Evolutionary conservation across 2,329 filamentous ascomycete genomes (phyloP).

Genomic region (Emydomyces testavorans): DNA sequence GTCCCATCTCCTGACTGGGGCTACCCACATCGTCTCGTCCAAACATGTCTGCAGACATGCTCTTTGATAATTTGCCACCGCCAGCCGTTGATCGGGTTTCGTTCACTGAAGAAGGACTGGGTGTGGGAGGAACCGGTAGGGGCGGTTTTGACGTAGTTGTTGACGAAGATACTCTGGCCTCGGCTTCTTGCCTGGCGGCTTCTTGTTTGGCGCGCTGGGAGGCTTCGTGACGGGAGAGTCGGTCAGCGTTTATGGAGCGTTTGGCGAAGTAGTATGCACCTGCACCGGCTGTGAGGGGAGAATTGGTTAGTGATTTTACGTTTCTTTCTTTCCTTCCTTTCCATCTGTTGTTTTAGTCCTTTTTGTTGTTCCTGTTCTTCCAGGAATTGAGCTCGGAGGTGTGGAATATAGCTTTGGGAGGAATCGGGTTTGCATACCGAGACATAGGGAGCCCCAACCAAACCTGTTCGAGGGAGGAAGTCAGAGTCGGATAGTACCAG

Average conservation of each 20-base stretch:
- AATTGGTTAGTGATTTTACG: slow-evolving; percentile 4
- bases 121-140: background rate
- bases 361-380: background rate
- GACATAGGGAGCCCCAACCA: slow-evolving; percentile 81
- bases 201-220: slow-evolving; percentile 26
- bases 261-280: slow-evolving; percentile 96
- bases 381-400: background rate
- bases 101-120: background rate
- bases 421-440: slow-evolving; percentile 46
- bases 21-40: slow-evolving; percentile 43
- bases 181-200: slow-evolving; percentile 14
- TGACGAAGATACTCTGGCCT: background rate
- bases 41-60: slow-evolving; percentile 1
- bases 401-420: background rate
- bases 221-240: slow-evolving; percentile 58
- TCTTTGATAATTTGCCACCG: slow-evolving; percentile 4
- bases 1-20: slow-evolving; percentile 60
- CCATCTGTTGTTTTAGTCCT: background rate
- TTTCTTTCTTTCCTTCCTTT: background rate
- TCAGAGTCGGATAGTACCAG: background rate
- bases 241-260: slow-evolving; percentile 82
- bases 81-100: background rate
- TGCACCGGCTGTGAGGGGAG: slow-evolving; percentile 54
- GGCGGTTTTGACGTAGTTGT: background rate
- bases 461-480: slow-evolving; percentile 46